Conservation (phyloP, 805 yeast species). For the Tetrapisispora taiwanensis region DNA sequence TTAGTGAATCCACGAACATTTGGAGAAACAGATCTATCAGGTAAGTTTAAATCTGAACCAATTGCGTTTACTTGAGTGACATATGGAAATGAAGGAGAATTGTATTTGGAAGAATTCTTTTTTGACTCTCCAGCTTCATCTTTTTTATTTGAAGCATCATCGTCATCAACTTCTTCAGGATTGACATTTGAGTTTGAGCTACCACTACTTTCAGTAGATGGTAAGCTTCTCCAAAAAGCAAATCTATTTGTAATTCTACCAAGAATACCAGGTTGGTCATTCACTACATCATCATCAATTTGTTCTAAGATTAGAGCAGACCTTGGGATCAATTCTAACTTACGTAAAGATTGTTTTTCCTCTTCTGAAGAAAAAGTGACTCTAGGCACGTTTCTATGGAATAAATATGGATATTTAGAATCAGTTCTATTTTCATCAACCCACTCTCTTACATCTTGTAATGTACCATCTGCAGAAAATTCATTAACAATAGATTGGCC, state of each 20-base stretch:
- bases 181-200: background rate
- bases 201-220: background rate
- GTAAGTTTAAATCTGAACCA: conserved; percentile 14
- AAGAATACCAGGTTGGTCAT: background rate
- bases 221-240: conserved; percentile 7
- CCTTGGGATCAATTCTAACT: conserved; percentile 56
- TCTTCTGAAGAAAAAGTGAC: conserved; percentile 52
- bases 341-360: conserved; percentile 44
- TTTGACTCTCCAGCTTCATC: background rate
- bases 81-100: conserved; percentile 7
- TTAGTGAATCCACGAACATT: conserved; percentile 25
- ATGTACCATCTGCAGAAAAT: conserved; percentile 37
- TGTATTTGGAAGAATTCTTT: background rate
- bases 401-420: conserved; percentile 35
- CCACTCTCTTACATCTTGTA: conserved; percentile 54
- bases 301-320: conserved; percentile 71
- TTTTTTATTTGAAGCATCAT: background rate
- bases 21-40: conserved; percentile 25
- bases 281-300: conserved; percentile 14
- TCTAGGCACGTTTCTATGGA: conserved; percentile 48
- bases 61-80: conserved; percentile 3
- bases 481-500: conserved; percentile 47
- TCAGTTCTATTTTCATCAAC: conserved; percentile 44
- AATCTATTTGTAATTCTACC: conserved; percentile 6
- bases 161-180: background rate